Percentiles rank a stretch among this genome's conserved stretches.
Conservation (phyloP, 2,329 filamentous ascomycete genomes). For the Microsporum canis region DNA sequence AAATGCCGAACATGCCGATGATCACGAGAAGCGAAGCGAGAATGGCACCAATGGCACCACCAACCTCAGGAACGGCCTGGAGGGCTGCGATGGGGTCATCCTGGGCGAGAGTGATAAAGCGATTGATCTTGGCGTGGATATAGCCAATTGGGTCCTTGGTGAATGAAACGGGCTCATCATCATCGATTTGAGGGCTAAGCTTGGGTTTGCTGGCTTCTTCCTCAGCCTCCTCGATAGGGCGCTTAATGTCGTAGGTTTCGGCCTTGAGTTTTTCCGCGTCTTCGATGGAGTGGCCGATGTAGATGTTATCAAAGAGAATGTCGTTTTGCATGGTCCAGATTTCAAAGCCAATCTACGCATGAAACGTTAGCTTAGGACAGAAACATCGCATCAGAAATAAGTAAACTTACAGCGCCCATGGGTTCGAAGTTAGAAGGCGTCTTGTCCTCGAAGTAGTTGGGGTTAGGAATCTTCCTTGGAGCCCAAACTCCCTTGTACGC, state of each 20-base stretch:
- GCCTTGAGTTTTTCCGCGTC: conserved; percentile 81
- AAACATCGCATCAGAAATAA: background rate
- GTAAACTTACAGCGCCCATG: conserved; percentile 75
- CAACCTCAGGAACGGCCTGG: conserved; percentile 84
- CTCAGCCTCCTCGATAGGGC: conserved; percentile 65
- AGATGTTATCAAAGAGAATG: conserved; percentile 99
- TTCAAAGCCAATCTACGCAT: conserved; percentile 76
- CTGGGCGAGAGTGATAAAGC: conserved; percentile 77
- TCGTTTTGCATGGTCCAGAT: conserved; percentile 99
- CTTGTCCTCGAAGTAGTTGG: conserved; percentile 94
- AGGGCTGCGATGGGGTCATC: conserved; percentile 72
- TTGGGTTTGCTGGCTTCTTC: conserved; percentile 74
- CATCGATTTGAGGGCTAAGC: conserved; percentile 41
- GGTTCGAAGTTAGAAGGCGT: conserved; percentile 92
- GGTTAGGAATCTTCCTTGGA: conserved; percentile 94
- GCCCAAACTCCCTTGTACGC: conserved; percentile 94
- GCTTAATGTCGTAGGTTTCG: conserved; percentile 86
- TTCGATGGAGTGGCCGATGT: conserved; percentile 92
- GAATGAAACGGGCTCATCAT: conserved; percentile 72
- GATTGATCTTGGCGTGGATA: conserved; percentile 82
- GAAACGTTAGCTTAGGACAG: conserved; percentile 11
- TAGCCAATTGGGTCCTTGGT: conserved; percentile 78
- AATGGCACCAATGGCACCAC: conserved; percentile 63
- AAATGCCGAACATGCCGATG: conserved; percentile 52
- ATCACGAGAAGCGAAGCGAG: conserved; percentile 60